Conservation (phyloP, 1,284 basidiomycete species). For the Amylostereum areolatum region DNA sequence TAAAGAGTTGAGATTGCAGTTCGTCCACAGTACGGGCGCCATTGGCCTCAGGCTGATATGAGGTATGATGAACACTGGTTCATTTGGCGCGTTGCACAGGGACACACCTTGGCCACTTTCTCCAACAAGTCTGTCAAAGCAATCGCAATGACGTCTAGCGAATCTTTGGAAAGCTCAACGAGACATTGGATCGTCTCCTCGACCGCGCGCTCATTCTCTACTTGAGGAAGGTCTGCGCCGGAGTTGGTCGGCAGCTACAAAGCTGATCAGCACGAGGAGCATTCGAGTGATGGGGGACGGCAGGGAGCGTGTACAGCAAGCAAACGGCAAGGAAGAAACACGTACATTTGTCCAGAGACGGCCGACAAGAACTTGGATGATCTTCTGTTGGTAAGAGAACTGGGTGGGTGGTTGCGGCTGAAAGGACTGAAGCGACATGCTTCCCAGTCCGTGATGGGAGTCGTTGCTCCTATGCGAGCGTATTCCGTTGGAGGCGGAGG, state of each 20-base stretch:
- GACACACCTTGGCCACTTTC: slow-evolving; percentile 66
- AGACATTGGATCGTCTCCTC: slow-evolving; percentile 73
- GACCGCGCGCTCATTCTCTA: slow-evolving; percentile 72
- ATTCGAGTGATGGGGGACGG: not conserved
- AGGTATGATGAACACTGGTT: slow-evolving; percentile 20
- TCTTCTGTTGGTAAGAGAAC: slow-evolving; percentile 11
- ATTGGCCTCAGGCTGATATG: slow-evolving; percentile 37
- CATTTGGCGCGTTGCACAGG: not conserved
- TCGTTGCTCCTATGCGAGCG: slow-evolving; percentile 45
- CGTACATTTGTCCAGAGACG: slow-evolving; percentile 66
- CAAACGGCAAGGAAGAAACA: not conserved
- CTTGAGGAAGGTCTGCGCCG: slow-evolving; percentile 61
- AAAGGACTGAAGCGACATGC: slow-evolving; percentile 22
- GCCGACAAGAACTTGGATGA: slow-evolving; percentile 46
- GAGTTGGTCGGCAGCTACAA: slow-evolving; percentile 81
- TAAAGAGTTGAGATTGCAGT: slow-evolving; percentile 85
- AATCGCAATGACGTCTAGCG: slow-evolving; percentile 73
- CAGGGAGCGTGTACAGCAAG: not conserved
- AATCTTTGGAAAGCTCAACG: slow-evolving; percentile 71
- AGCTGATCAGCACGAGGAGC: not conserved
- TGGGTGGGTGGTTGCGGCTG: slow-evolving; percentile 17
- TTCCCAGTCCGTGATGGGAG: slow-evolving; percentile 37
- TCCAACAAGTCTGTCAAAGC: slow-evolving; percentile 75
- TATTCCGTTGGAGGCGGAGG: slow-evolving; percentile 14
- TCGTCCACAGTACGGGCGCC: slow-evolving; percentile 61